Evolutionary conservation across 495 filamentous ascomycete species (phyloP), one percentile per base, ranked within the genome.

Genomic region (Aspergillus cavernicola): DNA sequence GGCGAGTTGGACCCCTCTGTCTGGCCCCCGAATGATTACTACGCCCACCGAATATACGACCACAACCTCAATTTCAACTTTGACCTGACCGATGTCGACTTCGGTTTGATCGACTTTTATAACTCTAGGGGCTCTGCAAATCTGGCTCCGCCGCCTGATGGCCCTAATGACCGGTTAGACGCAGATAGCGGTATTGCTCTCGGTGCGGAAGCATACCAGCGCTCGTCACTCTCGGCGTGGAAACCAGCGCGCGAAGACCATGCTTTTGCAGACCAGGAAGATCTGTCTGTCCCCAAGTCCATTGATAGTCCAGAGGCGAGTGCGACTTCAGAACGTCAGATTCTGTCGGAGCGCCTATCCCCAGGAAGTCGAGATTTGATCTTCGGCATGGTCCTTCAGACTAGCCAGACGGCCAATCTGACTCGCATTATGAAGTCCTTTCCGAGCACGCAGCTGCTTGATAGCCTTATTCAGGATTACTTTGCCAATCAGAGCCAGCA

Each of bases 1-100:
- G 62, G 55, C 18, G 66, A 69, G 26, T 48, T 62, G 0, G 62
- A 69, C 16, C 59, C 62, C 3, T 37, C 45, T 0, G 55, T 58
- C 4, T 62, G 48, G 20, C 15, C 60, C 18, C 50, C 64, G 0
- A 58, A 61, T 29, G 66, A 69, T 9, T 65, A 65, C 37, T 44
- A 44, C n/a, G 60, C 57, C 2, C 63, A 67, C 32, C 58, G 59
- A 3, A 49, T 62, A 2, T 55, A 64, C 37, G 67, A 66, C 20
- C 38, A 45, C 33, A 77, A 76, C 42, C 72, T 81, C 6, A 70
- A 82, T 40, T 67, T 74, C 31, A 76, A 79, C 52, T 70, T 85
- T 13, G 80, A 84, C 29, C 67, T 85, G 13, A 83, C 80, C 20
- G 82, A 84, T 16, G 66, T 80, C 4, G 84, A 87, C 53, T 80